Evolutionary conservation across 202 grass and related monocot genomes (phyloP).

Genomic region (Tripidium arundinaceum): DNA sequence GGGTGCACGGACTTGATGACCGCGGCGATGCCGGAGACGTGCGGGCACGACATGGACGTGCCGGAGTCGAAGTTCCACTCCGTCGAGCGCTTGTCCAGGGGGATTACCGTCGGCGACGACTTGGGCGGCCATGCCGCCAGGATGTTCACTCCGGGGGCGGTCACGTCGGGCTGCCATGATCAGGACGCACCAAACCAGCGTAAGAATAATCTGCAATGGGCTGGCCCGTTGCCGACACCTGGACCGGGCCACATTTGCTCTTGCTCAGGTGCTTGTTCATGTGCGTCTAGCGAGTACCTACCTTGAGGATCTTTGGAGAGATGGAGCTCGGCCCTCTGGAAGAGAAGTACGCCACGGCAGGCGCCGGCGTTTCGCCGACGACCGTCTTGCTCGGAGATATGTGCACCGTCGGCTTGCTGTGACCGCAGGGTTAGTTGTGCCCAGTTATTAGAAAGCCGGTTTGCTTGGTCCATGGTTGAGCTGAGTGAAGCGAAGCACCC

Average conservation of each 20-base stretch:
- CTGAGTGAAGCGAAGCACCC: neutral
- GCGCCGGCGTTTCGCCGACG: slow-evolving; percentile 49
- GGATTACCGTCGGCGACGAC: slow-evolving; percentile 47
- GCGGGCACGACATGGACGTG: slow-evolving; percentile 85
- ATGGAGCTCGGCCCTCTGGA: slow-evolving; percentile 65
- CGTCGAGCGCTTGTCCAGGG: slow-evolving; percentile 48
- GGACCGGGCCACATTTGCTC: neutral
- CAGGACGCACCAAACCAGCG: neutral
- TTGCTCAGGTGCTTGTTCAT: neutral
- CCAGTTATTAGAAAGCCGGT: neutral
- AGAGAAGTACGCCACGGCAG: slow-evolving; percentile 60
- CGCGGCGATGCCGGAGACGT: slow-evolving; percentile 71
- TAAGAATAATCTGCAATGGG: neutral
- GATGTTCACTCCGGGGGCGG: slow-evolving; percentile 73
- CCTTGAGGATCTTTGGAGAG: slow-evolving; percentile 73
- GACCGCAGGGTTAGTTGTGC: neutral
- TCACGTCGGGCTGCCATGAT: slow-evolving; percentile 55
- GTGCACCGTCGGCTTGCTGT: slow-evolving; percentile 26
- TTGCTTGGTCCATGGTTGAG: neutral
- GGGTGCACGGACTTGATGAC: slow-evolving; percentile 62
- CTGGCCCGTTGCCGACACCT: neutral
- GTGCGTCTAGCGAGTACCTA: neutral
- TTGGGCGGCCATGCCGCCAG: slow-evolving; percentile 65
- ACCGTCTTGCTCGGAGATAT: slow-evolving; percentile 43
- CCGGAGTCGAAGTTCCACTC: slow-evolving; percentile 73